Evolutionary conservation across 331 rosid genomes (phyloP).

Genomic region (Pyracantha coccinea): DNA sequence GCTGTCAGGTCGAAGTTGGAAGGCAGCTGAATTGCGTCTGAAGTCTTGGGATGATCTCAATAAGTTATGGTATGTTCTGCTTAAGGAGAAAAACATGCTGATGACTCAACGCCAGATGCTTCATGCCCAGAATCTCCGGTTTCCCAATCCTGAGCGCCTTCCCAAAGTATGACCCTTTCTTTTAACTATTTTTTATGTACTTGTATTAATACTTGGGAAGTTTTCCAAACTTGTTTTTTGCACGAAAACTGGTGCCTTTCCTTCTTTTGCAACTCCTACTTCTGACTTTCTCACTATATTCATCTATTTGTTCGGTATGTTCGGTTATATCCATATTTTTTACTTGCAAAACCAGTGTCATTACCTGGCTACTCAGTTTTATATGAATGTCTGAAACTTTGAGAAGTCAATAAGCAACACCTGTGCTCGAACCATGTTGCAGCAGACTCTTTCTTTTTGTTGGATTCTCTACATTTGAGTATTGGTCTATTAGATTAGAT

Average conservation of each 20-base stretch:
- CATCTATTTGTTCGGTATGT: neutral
- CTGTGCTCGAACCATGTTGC: neutral
- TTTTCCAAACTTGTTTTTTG: neutral
- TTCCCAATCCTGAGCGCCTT: slow-evolving; percentile 74
- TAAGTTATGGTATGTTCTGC: slow-evolving; percentile 75
- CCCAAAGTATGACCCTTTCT: slow-evolving; percentile 46
- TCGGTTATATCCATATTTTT: neutral
- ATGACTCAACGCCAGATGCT: slow-evolving; percentile 98
- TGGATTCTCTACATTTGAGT: neutral
- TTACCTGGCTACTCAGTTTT: neutral
- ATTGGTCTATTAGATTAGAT: neutral
- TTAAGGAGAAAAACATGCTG: slow-evolving; percentile 88
- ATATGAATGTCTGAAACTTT: neutral
- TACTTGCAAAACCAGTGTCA: neutral
- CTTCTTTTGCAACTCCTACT: neutral
- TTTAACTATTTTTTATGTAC: neutral
- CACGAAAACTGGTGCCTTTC: neutral
- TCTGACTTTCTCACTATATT: neutral
- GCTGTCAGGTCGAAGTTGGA: slow-evolving; percentile 83
- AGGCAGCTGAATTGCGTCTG: slow-evolving; percentile 71
- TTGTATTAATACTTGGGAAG: neutral
- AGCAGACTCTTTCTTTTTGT: neutral
- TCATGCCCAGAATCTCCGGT: slow-evolving; percentile 72
- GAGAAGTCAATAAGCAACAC: neutral
- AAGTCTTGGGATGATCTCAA: slow-evolving; percentile 94